A percentile compares a stretch with the other conserved stretches of the same genome.
Evolutionary conservation across 2,329 filamentous ascomycete species (phyloP).

Genomic region (Fusarium odoratissimum): DNA sequence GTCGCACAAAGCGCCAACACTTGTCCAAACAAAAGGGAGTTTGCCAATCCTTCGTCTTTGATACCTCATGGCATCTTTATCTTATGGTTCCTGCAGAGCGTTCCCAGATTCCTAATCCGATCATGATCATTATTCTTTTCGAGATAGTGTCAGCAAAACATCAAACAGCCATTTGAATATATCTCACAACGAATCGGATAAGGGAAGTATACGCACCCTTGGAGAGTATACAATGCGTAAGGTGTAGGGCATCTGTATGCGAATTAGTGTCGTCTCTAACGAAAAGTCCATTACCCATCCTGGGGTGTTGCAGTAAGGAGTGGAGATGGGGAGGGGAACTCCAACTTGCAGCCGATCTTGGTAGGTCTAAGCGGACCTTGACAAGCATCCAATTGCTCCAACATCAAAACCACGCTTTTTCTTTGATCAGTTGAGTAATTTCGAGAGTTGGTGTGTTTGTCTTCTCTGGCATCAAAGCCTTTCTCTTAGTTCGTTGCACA

Average conservation of each 20-base stretch:
- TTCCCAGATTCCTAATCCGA: slow-evolving; percentile 8
- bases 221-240: not conserved
- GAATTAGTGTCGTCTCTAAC: not conserved
- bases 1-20: not conserved
- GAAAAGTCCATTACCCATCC: not conserved
- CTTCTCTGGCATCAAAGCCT: accelerated
- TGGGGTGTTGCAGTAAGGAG: not conserved
- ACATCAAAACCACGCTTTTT: not conserved
- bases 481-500: not conserved
- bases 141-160: not conserved
- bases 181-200: not conserved
- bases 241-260: not conserved
- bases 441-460: not conserved
- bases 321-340: not conserved
- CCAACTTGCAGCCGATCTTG: not conserved
- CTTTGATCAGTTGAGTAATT: not conserved
- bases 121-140: not conserved
- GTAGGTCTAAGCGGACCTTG: slow-evolving; percentile 7
- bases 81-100: not conserved
- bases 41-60: not conserved
- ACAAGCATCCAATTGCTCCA: not conserved
- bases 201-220: not conserved
- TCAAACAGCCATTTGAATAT: not conserved
- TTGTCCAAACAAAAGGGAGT: not conserved
- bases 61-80: not conserved